Conservation (phyloP, 352 stramenopile species). For the Pythium guiyangense region DNA sequence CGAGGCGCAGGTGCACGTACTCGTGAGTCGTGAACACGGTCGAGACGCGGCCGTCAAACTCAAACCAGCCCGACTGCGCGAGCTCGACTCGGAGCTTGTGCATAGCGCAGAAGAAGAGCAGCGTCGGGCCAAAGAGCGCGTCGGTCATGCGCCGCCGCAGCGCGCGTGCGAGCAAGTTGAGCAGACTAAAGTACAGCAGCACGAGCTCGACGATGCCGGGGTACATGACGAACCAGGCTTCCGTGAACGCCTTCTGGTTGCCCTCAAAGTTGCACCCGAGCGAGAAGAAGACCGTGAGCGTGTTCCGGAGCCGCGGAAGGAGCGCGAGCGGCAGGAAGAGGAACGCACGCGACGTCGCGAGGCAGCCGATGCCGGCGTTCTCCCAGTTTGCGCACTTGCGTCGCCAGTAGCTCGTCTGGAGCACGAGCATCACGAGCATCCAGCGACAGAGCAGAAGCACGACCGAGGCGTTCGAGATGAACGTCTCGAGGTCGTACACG, state of each 20-base stretch:
- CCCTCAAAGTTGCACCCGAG: constrained; percentile 24
- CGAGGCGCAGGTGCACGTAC: background rate
- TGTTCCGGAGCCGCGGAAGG: constrained; percentile 14
- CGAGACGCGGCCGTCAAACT: constrained; percentile 5
- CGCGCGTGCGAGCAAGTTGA: constrained; percentile 17
- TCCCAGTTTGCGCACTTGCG: too few relatives aligned
- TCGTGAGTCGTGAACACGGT: background rate
- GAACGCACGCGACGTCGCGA: background rate
- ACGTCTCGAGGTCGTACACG: background rate
- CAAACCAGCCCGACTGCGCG: constrained; percentile 2
- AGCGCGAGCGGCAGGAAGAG: constrained; percentile 16
- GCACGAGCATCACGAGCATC: constrained; percentile 3
- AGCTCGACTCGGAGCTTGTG: constrained; percentile 9
- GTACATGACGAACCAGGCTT: constrained; percentile 31
- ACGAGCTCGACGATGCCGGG: constrained; percentile 22
- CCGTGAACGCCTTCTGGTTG: constrained; percentile 8
- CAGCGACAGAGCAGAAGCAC: constrained; percentile 4
- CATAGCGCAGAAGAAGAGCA: constrained; percentile 13
- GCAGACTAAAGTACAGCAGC: constrained; percentile 20
- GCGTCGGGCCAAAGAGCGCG: constrained; percentile 8
- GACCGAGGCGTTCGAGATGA: constrained; percentile 6
- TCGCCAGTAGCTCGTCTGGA: background rate
- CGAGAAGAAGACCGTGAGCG: constrained; percentile 22
- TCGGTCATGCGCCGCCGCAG: constrained; percentile 19
- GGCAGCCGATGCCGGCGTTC: background rate